Evolutionary conservation across 495 filamentous ascomycete genomes (phyloP).

Genomic region (Neurospora cerealis): DNA sequence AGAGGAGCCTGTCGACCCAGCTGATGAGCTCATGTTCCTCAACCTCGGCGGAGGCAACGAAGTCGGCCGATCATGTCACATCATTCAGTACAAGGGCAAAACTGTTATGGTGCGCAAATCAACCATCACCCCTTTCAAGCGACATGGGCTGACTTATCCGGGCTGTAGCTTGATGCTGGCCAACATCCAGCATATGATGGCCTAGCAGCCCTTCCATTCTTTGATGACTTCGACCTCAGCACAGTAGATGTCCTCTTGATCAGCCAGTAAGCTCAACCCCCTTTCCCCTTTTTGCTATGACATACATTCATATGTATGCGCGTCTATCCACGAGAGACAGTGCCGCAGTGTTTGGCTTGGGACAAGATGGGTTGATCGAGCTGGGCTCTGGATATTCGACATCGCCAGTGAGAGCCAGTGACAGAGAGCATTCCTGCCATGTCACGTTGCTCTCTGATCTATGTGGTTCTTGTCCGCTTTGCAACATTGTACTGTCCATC

Average conservation of each 20-base stretch:
- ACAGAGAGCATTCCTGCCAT: neutral
- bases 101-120: constrained; percentile 77
- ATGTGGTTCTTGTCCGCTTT: neutral
- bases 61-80: constrained; percentile 93
- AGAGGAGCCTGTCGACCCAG: constrained; percentile 62
- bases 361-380: constrained; percentile 13
- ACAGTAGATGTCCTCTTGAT: constrained; percentile 94
- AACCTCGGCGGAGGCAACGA: constrained; percentile 94
- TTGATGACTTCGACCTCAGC: constrained; percentile 96
- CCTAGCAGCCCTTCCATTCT: constrained; percentile 86
- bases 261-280: constrained; percentile 70
- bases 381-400: constrained; percentile 6
- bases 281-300: constrained; percentile 4
- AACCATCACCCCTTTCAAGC: neutral
- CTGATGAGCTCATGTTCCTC: constrained; percentile 87
- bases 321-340: neutral
- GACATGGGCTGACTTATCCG: constrained; percentile 8
- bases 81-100: constrained; percentile 97
- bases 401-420: neutral
- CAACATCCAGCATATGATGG: constrained; percentile 97
- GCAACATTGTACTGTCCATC: constrained; percentile 17
- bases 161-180: constrained; percentile 77
- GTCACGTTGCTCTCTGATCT: neutral
- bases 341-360: constrained; percentile 10
- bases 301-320: neutral